Evolutionary conservation across 192 early-diverging fungal genomes (phyloP).

Genomic region (Mortierella alpina): DNA sequence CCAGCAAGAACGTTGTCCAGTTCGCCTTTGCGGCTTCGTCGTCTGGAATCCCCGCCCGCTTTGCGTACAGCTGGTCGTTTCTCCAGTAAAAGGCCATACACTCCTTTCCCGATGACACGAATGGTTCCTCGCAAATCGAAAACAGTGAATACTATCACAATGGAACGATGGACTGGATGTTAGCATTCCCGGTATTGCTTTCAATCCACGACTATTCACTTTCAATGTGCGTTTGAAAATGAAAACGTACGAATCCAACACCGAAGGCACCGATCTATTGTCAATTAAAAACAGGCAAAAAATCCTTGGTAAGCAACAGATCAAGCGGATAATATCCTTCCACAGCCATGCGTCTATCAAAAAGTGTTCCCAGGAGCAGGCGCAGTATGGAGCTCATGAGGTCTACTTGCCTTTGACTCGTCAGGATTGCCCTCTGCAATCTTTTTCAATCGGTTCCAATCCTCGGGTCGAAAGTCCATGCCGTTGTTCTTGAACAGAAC

Average conservation of each 20-base stretch:
- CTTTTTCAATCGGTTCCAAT: conserved; percentile 83
- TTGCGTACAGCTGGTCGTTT: conserved; percentile 88
- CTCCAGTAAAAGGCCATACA: conserved; percentile 93
- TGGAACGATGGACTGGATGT: not conserved
- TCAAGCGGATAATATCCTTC: not conserved
- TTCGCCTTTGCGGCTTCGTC: conserved; percentile 51
- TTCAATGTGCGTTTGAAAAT: not conserved
- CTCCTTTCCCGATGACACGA: conserved; percentile 78
- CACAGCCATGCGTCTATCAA: not conserved
- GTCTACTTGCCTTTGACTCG: conserved; percentile 57
- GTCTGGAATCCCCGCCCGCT: conserved; percentile 65
- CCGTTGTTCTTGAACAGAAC: conserved; percentile 88
- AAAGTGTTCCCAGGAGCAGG: not conserved
- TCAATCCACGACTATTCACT: no score
- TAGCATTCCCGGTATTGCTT: not conserved
- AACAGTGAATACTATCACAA: conserved; percentile 87
- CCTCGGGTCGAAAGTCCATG: conserved; percentile 79
- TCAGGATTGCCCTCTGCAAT: conserved; percentile 96
- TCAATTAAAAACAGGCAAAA: not conserved
- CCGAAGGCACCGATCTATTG: conserved; percentile 48
- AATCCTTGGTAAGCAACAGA: not conserved
- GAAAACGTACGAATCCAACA: conserved; percentile 37
- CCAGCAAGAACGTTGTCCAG: conserved; percentile 84
- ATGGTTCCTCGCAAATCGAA: conserved; percentile 89
- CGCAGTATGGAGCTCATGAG: not conserved